Percentiles rank a stretch among this genome's conserved stretches.
phyloP scores from a whole-genome alignment of 495 filamentous ascomycete species.

The Aspergillus ellipticus region DNA sequence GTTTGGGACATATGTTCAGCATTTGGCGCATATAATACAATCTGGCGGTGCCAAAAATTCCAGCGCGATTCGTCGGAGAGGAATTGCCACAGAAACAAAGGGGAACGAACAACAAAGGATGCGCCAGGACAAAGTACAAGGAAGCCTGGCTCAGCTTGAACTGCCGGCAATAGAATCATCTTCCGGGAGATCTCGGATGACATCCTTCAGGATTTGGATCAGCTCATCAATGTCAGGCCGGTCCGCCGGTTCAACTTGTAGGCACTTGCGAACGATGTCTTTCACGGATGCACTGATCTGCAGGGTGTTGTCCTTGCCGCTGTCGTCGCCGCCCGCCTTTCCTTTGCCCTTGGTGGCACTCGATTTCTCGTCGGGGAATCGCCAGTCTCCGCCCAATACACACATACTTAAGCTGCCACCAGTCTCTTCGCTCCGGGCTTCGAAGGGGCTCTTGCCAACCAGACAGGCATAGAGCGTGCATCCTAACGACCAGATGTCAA shows the following conservation, averaged over 20 bases:
- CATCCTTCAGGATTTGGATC: constrained; percentile 72
- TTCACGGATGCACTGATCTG: constrained; percentile 72
- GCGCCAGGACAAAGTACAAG: too few species aligned
- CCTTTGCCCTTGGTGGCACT: constrained; percentile 54
- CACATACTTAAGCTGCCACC: constrained; percentile 90
- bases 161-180: constrained; percentile 50
- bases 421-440: constrained; percentile 91
- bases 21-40: constrained; percentile 12
- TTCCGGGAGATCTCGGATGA: constrained; percentile 69
- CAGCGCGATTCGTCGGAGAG: background rate
- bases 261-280: constrained; percentile 80
- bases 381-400: constrained; percentile 86
- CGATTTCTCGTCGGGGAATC: constrained; percentile 80
- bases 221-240: constrained; percentile 87
- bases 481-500: constrained; percentile 96
- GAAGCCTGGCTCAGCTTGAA: constrained; percentile 21
- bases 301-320: constrained; percentile 26
- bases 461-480: constrained; percentile 96
- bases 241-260: constrained; percentile 89
- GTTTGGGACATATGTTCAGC: constrained; percentile 8
- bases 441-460: constrained; percentile 93
- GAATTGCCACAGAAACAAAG: constrained; percentile 1
- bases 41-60: background rate
- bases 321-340: constrained; percentile 32
- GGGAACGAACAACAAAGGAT: background rate